These are phyloP conservation scores for Paulownia fortunei DNA, from an alignment of 257 asterid genomes.

Conservation along the genomic window DNA sequence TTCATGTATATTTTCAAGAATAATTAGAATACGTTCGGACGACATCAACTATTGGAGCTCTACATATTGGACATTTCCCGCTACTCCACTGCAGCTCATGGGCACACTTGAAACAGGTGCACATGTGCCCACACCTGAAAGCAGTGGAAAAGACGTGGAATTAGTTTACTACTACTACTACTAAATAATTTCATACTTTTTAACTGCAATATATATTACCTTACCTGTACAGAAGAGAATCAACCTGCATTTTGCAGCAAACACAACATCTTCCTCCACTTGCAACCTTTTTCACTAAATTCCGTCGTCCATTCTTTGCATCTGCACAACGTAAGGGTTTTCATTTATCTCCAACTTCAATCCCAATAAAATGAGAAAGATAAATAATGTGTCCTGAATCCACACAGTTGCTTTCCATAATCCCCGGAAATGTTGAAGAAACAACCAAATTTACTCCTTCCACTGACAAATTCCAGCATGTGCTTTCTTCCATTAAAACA, in stretches of 20 bases:
- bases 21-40: slow-evolving; percentile 53
- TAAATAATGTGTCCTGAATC: no score
- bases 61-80: slow-evolving; percentile 82
- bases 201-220: no score
- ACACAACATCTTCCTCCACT: slow-evolving; percentile 59
- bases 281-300: slow-evolving; percentile 32
- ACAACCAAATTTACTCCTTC: not conserved
- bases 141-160: slow-evolving; percentile 13
- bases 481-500: not conserved
- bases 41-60: slow-evolving; percentile 72
- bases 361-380: not conserved
- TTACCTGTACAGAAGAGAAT: slow-evolving; percentile 87
- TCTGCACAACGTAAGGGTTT: slow-evolving; percentile 42
- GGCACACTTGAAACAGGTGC: slow-evolving; percentile 86
- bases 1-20: slow-evolving; percentile 43
- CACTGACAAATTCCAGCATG: not conserved
- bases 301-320: slow-evolving; percentile 44
- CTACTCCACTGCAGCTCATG: slow-evolving; percentile 69
- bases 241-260: slow-evolving; percentile 71
- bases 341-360: not conserved
- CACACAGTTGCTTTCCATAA: no score
- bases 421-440: no score
- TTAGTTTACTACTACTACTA: not conserved
- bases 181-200: not conserved
- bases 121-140: slow-evolving; percentile 96